Conservation (phyloP, 768 basidiomycete species). For the Lactifluus echinatus region DNA sequence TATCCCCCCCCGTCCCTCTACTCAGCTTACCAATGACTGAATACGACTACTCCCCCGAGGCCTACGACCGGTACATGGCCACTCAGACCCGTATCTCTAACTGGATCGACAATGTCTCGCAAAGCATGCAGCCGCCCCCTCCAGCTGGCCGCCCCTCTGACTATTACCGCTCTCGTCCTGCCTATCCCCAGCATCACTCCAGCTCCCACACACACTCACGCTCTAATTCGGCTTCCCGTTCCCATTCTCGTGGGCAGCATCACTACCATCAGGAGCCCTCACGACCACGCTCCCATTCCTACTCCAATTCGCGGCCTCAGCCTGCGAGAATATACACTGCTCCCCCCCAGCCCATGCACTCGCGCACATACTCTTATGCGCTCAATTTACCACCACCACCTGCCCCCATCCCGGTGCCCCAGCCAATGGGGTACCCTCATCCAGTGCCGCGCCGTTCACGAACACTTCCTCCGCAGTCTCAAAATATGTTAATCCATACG, state of each 20-base stretch:
- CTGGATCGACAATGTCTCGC: slow-evolving; percentile 34
- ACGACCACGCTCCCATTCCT: slow-evolving; percentile 6
- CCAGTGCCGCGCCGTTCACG: slow-evolving; percentile 9
- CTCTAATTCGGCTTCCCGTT: slow-evolving; percentile 4
- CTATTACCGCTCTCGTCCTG: slow-evolving; percentile 4
- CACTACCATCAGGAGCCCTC: background rate
- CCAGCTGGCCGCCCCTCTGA: background rate
- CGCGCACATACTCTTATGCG: slow-evolving; percentile 19
- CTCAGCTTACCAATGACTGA: slow-evolving; percentile 38
- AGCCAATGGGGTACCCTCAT: background rate
- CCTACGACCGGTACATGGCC: slow-evolving; percentile 37
- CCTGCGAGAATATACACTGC: background rate
- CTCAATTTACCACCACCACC: background rate
- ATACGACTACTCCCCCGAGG: slow-evolving; percentile 54
- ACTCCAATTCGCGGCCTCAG: slow-evolving; percentile 4
- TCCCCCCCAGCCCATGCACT: slow-evolving; percentile 7
- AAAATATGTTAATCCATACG: slow-evolving; percentile 5
- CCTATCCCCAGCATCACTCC: background rate
- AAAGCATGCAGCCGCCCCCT: slow-evolving; percentile 27
- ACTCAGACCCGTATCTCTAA: slow-evolving; percentile 41
- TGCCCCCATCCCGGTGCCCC: slow-evolving; percentile 7
- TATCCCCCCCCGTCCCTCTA: background rate
- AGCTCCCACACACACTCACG: slow-evolving; percentile 11
- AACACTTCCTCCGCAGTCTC: slow-evolving; percentile 10
- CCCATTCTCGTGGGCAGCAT: background rate